phyloP scores from a whole-genome alignment of 2,329 filamentous ascomycete genomes.

The Shiraia bambusicola region DNA sequence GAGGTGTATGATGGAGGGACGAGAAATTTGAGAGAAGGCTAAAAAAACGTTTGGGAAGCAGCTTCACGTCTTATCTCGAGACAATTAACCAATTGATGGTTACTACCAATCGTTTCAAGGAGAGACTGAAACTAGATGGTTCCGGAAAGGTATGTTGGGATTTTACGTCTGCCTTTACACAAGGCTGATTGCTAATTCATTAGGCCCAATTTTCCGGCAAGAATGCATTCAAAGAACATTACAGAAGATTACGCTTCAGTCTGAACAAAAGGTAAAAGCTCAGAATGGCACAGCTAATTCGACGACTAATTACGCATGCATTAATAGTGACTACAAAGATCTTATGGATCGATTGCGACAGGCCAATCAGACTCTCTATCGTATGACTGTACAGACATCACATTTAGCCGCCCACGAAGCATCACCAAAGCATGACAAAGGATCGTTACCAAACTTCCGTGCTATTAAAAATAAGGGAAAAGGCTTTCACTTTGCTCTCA shows the following conservation, averaged over 20 bases:
- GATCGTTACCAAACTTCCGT: constrained; percentile 21
- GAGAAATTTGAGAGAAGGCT: constrained; percentile 14
- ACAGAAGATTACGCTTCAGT: constrained; percentile 33
- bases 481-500: constrained; percentile 20
- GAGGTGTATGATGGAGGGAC: constrained; percentile 24
- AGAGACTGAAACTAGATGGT: constrained; percentile 17
- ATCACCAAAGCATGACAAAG: constrained; percentile 1
- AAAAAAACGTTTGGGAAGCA: constrained; percentile 12
- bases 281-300: too few species aligned
- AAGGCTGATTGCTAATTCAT: neutral
- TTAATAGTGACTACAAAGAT: constrained; percentile 22
- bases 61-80: constrained; percentile 18
- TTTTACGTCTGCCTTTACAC: neutral
- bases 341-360: constrained; percentile 24
- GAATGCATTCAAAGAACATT: constrained; percentile 29
- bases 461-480: constrained; percentile 20
- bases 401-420: constrained; percentile 15
- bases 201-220: constrained; percentile 24
- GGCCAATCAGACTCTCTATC: constrained; percentile 22
- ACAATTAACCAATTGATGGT: constrained; percentile 12
- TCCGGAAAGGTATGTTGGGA: constrained; percentile 13
- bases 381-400: constrained; percentile 26
- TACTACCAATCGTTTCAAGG: constrained; percentile 13
- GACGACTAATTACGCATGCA: neutral
- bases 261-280: constrained; percentile 23